These are phyloP conservation scores for Lecanicillium sp. DNA, from an alignment of 2,329 filamentous ascomycete genomes.

Conservation along the genomic window DNA sequence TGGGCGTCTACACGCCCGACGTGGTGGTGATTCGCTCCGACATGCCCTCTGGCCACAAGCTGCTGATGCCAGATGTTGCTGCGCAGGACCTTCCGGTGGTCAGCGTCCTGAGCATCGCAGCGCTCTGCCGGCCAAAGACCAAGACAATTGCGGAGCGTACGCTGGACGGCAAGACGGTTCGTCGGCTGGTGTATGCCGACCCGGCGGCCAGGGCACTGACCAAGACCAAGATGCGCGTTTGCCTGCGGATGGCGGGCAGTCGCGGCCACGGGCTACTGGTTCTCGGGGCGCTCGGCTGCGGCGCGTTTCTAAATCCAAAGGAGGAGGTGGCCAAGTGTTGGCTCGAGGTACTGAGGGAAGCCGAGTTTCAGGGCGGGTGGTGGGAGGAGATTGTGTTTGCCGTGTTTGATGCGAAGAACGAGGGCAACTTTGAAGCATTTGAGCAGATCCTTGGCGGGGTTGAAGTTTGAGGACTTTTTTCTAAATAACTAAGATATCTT, in stretches of 20 bases:
- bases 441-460: conserved; percentile 30
- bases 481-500: too few species aligned
- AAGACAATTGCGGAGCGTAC: conserved; percentile 12
- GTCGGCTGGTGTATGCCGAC: conserved; percentile 30
- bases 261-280: conserved; percentile 52
- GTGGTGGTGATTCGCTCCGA: conserved; percentile 51
- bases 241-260: conserved; percentile 50
- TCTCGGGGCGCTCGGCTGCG: conserved; percentile 62
- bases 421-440: conserved; percentile 46
- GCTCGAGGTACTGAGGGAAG: conserved; percentile 50
- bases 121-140: conserved; percentile 34
- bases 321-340: conserved; percentile 56
- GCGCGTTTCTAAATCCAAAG: conserved; percentile 56
- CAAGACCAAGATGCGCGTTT: conserved; percentile 55
- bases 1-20: conserved; percentile 51
- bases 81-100: conserved; percentile 39
- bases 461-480: background rate
- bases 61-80: conserved; percentile 30
- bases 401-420: conserved; percentile 37
- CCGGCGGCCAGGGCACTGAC: conserved; percentile 42
- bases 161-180: conserved; percentile 14
- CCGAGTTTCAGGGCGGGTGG: conserved; percentile 57
- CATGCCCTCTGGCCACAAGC: conserved; percentile 34
- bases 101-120: conserved; percentile 54
- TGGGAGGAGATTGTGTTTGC: conserved; percentile 59